Percentiles rank a stretch among this genome's conserved stretches.
phyloP scores from a whole-genome alignment of 352 stramenopile genomes.

The Pythium myriotylum region DNA sequence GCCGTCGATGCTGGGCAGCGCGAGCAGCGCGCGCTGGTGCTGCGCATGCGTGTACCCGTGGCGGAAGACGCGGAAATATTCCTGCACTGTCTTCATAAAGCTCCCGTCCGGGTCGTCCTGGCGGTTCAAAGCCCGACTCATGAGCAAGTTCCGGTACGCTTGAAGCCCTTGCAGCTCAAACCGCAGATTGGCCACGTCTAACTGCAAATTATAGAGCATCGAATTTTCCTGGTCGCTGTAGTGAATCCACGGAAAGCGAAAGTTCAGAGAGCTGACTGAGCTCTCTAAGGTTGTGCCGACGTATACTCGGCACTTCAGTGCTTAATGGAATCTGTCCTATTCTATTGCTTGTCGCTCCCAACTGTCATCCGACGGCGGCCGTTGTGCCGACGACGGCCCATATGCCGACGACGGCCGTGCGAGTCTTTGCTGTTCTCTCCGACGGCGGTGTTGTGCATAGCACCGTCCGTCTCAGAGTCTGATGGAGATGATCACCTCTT shows the following conservation, averaged over 20 bases:
- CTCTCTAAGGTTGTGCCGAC: too few relatives aligned
- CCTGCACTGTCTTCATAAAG: slow-evolving; percentile 47
- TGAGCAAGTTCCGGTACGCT: slow-evolving; percentile 36
- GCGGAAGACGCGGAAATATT: slow-evolving; percentile 65
- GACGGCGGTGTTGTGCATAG: too few relatives aligned
- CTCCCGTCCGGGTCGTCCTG: slow-evolving; percentile 46
- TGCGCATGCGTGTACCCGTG: slow-evolving; percentile 39
- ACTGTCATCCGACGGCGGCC: neutral
- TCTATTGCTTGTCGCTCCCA: too few relatives aligned
- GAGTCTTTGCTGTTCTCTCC: too few relatives aligned
- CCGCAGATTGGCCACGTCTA: slow-evolving; percentile 48
- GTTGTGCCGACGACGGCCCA: too few relatives aligned
- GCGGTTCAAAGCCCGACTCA: slow-evolving; percentile 38
- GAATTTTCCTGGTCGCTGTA: slow-evolving; percentile 53
- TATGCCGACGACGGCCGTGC: too few relatives aligned
- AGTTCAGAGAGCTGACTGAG: too few relatives aligned
- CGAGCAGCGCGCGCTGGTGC: neutral
- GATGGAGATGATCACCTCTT: too few relatives aligned
- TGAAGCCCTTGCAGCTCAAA: slow-evolving; percentile 47
- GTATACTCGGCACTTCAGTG: too few relatives aligned
- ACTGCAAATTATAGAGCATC: slow-evolving; percentile 57
- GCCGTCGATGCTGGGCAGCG: neutral
- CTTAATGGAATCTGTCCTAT: too few relatives aligned
- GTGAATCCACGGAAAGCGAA: too few relatives aligned
- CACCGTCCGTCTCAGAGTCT: too few relatives aligned